Base-by-base conservation (phyloP, 1,284 basidiomycete species). In the Ganoderma meredithae region DNA sequence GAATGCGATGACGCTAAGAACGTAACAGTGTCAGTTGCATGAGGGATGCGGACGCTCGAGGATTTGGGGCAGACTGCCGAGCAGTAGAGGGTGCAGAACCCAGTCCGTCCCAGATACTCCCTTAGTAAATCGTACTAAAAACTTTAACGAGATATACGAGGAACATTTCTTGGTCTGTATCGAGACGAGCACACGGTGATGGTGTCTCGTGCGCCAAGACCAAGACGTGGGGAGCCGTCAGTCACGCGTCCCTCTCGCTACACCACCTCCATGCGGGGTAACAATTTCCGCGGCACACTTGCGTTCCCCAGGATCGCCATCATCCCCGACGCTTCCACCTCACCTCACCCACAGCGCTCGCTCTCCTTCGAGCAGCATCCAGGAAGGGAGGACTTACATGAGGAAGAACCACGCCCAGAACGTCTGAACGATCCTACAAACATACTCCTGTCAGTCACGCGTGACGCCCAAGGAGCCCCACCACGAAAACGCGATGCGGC, bases 381-480 rank as follows among this genome's bases (percentile, higher is more conserved):
- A 39, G 39, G 65, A 56, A 56, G 36, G 55, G 22, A 22, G 31
- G 8, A 82, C 86, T 73, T 72, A 90, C 89, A 85, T 70, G 71
- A 94, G 82, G 81, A 94, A 94, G 65, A 88, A 88, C 94, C 93
- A 95, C 3, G 93, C 91, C 74, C 90, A 92, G 56, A 94, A 61
- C 0, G 92, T 92, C 79, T 94, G 92, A 8, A 92, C 90, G 71
- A 95, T 86, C 92, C 92, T 90, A 69, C 36, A 65, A 64, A 58
- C 31, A 65, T 62, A 67, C 67, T 63, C 40, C 62, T 25, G 64
- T 67, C 60, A 71, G 56, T 69, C 56, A 62, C 65, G 58, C 41
- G 69, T 74, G 65, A 79, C 72, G 64, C 66, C 47, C 60, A 47
- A 63, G 64, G 47, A n/a, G 36, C 22, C 27, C 58, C 19, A 39